Percentiles rank a stretch among this genome's conserved stretches.
phyloP scores from a whole-genome alignment of 2,329 filamentous ascomycete genomes.

The Elsinoe batatas region DNA sequence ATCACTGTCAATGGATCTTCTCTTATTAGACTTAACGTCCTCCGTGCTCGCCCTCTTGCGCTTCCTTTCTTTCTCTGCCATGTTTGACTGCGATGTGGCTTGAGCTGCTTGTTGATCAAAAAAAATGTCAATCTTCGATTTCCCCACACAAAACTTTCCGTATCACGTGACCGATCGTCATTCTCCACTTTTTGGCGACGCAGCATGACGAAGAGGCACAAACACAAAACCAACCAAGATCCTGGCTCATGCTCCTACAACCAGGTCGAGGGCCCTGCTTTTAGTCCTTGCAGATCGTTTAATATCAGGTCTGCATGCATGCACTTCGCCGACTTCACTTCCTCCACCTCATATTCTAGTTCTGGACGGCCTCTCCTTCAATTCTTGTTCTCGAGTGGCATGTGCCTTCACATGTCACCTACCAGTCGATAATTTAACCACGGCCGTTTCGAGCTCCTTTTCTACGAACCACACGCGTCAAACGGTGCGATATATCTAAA shows the following conservation, averaged over 20 bases:
- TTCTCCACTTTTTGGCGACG: constrained; percentile 6
- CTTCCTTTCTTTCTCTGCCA: constrained; percentile 37
- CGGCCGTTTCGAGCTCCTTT: constrained; percentile 5
- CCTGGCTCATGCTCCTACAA: not conserved
- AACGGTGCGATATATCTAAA: not conserved
- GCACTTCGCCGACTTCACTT: not conserved
- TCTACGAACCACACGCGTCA: constrained; percentile 2
- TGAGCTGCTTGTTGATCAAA: no score
- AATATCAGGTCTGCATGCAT: not conserved
- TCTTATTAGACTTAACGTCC: constrained; percentile 34
- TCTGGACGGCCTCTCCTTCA: not conserved
- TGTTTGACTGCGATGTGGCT: constrained; percentile 18
- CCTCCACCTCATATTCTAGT: not conserved
- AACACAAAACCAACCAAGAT: not conserved
- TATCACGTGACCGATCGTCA: no score
- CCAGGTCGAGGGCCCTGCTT: constrained; percentile 4
- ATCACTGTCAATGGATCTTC: constrained; percentile 20
- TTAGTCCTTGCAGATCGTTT: constrained; percentile 1
- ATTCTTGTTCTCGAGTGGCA: not conserved
- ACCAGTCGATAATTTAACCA: constrained; percentile 3
- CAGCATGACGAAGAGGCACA: constrained; percentile 2
- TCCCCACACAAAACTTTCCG: no score
- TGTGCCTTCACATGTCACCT: constrained; percentile 3
- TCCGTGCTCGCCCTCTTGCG: constrained; percentile 40
- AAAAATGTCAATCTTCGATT: no score